Evolutionary conservation across 1,284 basidiomycete genomes (phyloP).

Genomic region (Ceratobasidium sp.): DNA sequence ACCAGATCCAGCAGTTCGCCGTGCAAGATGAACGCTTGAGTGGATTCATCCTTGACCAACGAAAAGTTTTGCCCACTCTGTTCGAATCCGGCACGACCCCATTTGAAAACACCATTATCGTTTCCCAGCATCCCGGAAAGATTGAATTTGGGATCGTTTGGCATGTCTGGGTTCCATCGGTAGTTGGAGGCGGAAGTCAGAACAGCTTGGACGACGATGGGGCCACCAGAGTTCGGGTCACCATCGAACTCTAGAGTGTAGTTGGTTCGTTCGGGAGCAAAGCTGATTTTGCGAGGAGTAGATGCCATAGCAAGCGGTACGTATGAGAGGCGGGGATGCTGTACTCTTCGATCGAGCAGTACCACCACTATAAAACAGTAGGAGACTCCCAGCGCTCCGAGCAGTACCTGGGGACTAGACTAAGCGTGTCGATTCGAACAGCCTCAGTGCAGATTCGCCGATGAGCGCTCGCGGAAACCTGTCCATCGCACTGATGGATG

Average conservation of each 20-base stretch:
- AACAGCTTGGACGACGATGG: background rate
- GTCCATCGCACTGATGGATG: background rate
- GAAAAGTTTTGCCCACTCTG: background rate
- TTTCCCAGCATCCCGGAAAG: slow-evolving; percentile 22
- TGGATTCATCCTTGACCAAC: background rate
- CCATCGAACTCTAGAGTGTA: slow-evolving; percentile 5
- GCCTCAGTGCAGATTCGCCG: background rate
- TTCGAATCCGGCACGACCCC: slow-evolving; percentile 11
- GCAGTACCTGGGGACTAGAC: background rate
- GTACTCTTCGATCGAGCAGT: no score
- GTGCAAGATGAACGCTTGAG: background rate
- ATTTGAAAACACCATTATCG: slow-evolving; percentile 13
- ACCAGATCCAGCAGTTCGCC: background rate
- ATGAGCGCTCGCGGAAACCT: background rate
- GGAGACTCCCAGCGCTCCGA: background rate
- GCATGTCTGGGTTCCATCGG: slow-evolving; percentile 19
- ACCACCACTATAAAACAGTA: background rate
- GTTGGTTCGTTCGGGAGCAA: slow-evolving; percentile 1
- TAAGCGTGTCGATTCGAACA: background rate
- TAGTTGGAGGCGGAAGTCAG: background rate
- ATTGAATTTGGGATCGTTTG: slow-evolving; percentile 10
- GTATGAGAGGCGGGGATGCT: background rate
- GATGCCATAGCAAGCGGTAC: background rate
- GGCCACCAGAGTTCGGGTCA: background rate
- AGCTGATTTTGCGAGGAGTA: background rate